Conservation (phyloP, 139 green algal species). For the Helicosporidium sp. region DNA sequence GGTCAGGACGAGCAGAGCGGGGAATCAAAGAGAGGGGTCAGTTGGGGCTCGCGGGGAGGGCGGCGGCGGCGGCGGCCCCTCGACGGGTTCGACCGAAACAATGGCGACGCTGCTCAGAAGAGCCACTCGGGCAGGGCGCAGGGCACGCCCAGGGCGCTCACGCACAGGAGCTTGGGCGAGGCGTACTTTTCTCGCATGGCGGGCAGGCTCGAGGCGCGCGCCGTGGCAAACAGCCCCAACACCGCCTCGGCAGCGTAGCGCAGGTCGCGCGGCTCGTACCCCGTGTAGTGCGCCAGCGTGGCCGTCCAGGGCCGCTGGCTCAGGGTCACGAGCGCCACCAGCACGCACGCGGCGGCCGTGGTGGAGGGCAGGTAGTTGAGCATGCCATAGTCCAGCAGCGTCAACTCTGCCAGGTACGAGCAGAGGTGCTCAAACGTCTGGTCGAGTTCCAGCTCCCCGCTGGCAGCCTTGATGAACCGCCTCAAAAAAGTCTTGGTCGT, state of each 20-base stretch:
- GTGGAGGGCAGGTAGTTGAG: slow-evolving; percentile 55
- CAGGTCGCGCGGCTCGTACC: slow-evolving; percentile 33
- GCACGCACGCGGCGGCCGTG: slow-evolving; percentile 54
- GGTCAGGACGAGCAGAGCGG: background rate
- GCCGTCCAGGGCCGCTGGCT: slow-evolving; percentile 24
- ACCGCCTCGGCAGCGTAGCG: slow-evolving; percentile 20
- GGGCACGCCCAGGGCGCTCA: slow-evolving; percentile 13
- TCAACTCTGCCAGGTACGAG: slow-evolving; percentile 73
- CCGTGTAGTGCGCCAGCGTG: slow-evolving; percentile 46
- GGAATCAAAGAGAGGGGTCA: background rate
- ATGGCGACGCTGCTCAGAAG: slow-evolving; percentile 7
- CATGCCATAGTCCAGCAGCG: slow-evolving; percentile 64
- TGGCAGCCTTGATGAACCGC: slow-evolving; percentile 40
- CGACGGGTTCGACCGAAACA: too few relatives aligned
- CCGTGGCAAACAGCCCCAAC: slow-evolving; percentile 9
- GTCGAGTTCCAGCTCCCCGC: slow-evolving; percentile 14
- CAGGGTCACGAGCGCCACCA: slow-evolving; percentile 46
- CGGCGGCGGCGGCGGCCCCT: too few relatives aligned
- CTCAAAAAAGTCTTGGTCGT: slow-evolving; percentile 83
- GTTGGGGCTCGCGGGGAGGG: background rate
- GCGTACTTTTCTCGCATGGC: slow-evolving; percentile 39
- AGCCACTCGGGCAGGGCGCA: slow-evolving; percentile 18
- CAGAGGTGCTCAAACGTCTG: slow-evolving; percentile 42
- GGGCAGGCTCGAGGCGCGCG: slow-evolving; percentile 18
- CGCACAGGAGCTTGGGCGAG: slow-evolving; percentile 18